A percentile compares a stretch with the other conserved stretches of the same genome.
phyloP scores from a whole-genome alignment of 2,329 filamentous ascomycete genomes.

The Fusarium burgessii region DNA sequence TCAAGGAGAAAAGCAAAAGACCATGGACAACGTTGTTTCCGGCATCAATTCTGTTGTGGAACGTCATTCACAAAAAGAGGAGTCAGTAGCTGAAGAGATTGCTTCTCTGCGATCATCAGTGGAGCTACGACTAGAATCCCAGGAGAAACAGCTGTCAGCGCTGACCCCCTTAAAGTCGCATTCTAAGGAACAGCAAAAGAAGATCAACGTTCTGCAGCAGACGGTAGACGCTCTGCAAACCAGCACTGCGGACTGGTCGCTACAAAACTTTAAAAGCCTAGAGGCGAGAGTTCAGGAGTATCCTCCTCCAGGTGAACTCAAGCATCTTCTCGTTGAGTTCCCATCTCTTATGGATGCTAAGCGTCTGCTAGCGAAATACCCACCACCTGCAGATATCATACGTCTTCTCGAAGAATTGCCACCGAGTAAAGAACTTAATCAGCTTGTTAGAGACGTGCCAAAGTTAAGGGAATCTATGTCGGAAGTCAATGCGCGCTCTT shows the following conservation, averaged over 20 bases:
- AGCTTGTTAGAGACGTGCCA: slow-evolving; percentile 8
- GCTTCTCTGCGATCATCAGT: slow-evolving; percentile 4
- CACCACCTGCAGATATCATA: slow-evolving; percentile 1
- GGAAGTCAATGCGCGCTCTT: background rate
- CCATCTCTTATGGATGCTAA: background rate
- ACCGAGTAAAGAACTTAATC: slow-evolving; percentile 1
- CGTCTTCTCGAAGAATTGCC: slow-evolving; percentile 21
- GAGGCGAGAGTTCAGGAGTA: slow-evolving; percentile 2
- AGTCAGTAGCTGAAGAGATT: slow-evolving; percentile 5
- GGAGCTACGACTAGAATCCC: background rate
- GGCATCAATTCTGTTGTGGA: slow-evolving; percentile 2
- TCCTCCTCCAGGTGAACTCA: background rate
- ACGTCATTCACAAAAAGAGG: background rate
- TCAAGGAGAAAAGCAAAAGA: slow-evolving; percentile 10
- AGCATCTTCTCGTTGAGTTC: background rate
- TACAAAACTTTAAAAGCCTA: slow-evolving; percentile 13
- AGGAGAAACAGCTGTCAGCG: background rate
- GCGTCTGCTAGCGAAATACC: background rate
- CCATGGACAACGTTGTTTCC: slow-evolving; percentile 2
- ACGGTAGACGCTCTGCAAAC: slow-evolving; percentile 4
- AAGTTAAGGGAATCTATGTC: slow-evolving; percentile 13
- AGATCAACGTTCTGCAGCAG: background rate
- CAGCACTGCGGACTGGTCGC: background rate
- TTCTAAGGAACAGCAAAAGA: slow-evolving; percentile 18
- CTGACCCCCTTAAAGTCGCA: background rate